Base-by-base conservation (phyloP, 2,329 filamentous ascomycete genomes). In the Thielaviopsis punctulata region DNA sequence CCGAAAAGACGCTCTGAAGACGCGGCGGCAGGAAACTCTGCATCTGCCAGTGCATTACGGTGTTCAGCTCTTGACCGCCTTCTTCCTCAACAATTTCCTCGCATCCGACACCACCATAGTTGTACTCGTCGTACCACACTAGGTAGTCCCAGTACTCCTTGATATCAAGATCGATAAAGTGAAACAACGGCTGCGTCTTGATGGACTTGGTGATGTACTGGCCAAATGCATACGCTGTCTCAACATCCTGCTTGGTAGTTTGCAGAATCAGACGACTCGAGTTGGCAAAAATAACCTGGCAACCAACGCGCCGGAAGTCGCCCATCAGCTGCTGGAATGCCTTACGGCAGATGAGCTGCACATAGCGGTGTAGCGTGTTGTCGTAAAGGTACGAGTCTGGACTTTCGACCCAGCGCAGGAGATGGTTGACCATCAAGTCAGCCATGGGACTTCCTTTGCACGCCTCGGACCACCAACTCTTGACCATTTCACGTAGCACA, bases 111-210 rank as follows among this genome's bases (percentile, higher is more conserved):
- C 92, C 92, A 52, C 92, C 93, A 61, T 96, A 96, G 70, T 99
- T 98, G 73, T 90, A 95, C 66, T 95, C 87, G 60, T 99, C 92
- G 59, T 96, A 96, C 92, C 92, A 99, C 3, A 95, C 81, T 0
- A 99, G 79, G 61, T 95, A 96, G 65, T 99, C 92, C 92, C 92
- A 99, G 66, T 95, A 99, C 64, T 98, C 92, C 59, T 90, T 95
- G 65, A 99, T 92, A 60, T 95, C 86, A 2, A 99, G 73, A 60
- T 98, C 92, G 57, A 99, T 80, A 63, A 98, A 98, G 65, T 95
- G 86, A 68, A 99, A 99, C 0, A 95, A 75, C 0, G 92, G 88
- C 62, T 95, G 95, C 53, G 80, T 81, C 66, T 94, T 90, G 69
- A 99, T 95, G 0, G 89, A 94, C 69, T 95, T 95, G 61, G 98